Percentiles rank a stretch among this genome's conserved stretches.
Evolutionary conservation across 2,329 filamentous ascomycete species (phyloP).

Genomic region (Neonectria magnoliae): DNA sequence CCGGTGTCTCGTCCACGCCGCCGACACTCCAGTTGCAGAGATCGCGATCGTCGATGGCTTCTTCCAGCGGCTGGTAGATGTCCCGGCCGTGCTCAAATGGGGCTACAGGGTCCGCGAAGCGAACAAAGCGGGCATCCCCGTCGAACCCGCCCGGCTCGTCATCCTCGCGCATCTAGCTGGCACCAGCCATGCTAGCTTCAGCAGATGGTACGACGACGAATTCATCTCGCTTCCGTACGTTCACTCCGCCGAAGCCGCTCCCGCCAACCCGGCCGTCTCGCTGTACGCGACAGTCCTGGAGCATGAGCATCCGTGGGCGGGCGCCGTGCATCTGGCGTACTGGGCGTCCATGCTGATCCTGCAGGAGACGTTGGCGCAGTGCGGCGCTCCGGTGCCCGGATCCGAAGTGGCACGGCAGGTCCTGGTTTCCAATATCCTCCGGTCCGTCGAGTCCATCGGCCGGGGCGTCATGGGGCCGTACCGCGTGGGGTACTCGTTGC

Average conservation of each 20-base stretch:
- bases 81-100: conserved; percentile 47
- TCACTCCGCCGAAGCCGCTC: conserved; percentile 41
- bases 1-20: conserved; percentile 40
- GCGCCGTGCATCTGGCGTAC: conserved; percentile 49
- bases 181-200: conserved; percentile 44
- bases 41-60: conserved; percentile 47
- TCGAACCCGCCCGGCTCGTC: conserved; percentile 44
- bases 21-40: conserved; percentile 33
- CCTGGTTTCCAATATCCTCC: conserved; percentile 47
- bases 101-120: conserved; percentile 47
- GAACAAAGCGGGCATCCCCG: conserved; percentile 41
- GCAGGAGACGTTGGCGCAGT: conserved; percentile 50
- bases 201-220: conserved; percentile 45
- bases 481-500: conserved; percentile 49
- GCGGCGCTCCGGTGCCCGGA: conserved; percentile 38
- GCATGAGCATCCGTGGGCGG: conserved; percentile 47
- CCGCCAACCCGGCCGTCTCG: conserved; percentile 43
- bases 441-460: conserved; percentile 51
- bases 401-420: conserved; percentile 41
- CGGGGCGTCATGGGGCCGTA: conserved; percentile 52
- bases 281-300: conserved; percentile 47
- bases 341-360: conserved; percentile 54
- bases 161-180: conserved; percentile 43
- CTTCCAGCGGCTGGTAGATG: conserved; percentile 47
- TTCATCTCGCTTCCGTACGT: conserved; percentile 38